Conservation (phyloP, 2,329 filamentous ascomycete species). For the Alternaria novae-zelandiae region DNA sequence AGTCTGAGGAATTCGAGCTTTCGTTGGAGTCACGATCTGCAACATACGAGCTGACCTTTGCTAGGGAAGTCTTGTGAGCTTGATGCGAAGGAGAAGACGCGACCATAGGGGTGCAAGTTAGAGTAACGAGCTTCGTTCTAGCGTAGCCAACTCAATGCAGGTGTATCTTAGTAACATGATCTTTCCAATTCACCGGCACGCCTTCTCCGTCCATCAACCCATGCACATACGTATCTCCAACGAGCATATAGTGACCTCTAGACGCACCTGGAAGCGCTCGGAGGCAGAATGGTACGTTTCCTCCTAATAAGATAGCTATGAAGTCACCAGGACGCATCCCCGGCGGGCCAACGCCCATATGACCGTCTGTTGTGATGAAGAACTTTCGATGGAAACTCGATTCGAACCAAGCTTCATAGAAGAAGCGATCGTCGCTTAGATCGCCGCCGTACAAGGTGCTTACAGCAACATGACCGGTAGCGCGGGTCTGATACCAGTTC, state of each 20-base stretch:
- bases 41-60: too few species aligned
- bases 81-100: too few species aligned
- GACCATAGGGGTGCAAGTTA: too few species aligned
- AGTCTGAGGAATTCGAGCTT: too few species aligned
- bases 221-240: conserved; percentile 24
- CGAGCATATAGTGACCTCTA: neutral
- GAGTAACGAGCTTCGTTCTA: too few species aligned
- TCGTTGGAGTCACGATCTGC: too few species aligned
- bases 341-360: conserved; percentile 22
- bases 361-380: conserved; percentile 23
- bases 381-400: conserved; percentile 14
- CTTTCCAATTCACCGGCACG: neutral
- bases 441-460: too few species aligned
- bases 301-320: conserved; percentile 22
- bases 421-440: neutral
- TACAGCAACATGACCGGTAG: too few species aligned
- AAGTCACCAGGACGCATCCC: conserved; percentile 14
- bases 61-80: too few species aligned
- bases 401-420: conserved; percentile 1
- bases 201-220: conserved; percentile 28
- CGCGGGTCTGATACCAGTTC: too few species aligned
- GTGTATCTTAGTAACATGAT: neutral
- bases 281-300: conserved; percentile 23
- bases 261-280: neutral
- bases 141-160: neutral